Base-by-base conservation (phyloP, 495 filamentous ascomycete species). In the Melanomma pulvis-pyrius region DNA sequence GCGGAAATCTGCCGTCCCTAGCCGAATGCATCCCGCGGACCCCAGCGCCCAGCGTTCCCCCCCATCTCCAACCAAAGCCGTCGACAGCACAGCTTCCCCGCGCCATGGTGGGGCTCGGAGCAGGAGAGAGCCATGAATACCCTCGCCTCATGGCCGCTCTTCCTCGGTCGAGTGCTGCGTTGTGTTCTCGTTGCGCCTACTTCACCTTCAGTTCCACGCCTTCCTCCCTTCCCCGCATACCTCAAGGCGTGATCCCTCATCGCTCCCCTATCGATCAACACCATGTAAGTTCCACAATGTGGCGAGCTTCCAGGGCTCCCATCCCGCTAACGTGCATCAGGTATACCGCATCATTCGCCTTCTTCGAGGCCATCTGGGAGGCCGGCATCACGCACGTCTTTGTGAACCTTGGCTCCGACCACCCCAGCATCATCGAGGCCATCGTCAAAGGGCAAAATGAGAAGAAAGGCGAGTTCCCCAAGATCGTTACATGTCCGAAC, bases 321-420 rank as follows among this genome's bases (percentile, higher is more conserved):
- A n/a, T 22, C 21, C 11, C 21, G 1, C 48, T 50, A 6, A 50
- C 48, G 5, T 24, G 9, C 3, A 2, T 17, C 48, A 50, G 48
- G 48, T 91, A 91, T 69, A 92, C 90, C 22, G 84, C 88, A 51
- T 88, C 88, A 58, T 89, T 90, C 74, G 93, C 93, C 74, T 97
- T 98, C 76, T 97, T 98, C 72, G 93, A 98, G 82, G 92, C 91
- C 22, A 77, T 98, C 44, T 96, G 91, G 91, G 92, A 88, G 77
- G 92, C 92, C 46, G 93, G 93, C 47, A 85, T 98, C 41, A 88
- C 86, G 48, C 86, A 97, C 80, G 90, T 88, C 81, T 97, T 97
- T 72, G 93, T 96, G 53, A 98, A 98, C 73, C 82, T 98, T 17
- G 93, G 93, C 36, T 92, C 91, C n/a, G 92, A 97, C 74, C 92